Conservation (phyloP, 805 yeast species). For the Nematodospora valgi region DNA sequence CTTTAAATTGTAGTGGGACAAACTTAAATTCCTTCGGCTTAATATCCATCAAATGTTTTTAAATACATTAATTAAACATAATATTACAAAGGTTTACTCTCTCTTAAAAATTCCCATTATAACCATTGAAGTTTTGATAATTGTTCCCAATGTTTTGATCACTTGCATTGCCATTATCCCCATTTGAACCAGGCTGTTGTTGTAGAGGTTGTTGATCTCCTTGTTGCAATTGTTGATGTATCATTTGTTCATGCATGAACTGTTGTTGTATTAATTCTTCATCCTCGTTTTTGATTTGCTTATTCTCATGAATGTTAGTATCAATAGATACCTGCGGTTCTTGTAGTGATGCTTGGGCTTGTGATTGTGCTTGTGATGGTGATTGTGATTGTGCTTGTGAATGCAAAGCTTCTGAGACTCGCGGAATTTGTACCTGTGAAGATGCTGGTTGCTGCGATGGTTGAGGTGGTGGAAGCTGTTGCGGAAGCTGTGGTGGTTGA, state of each 20-base stretch:
- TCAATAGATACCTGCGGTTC: not conserved
- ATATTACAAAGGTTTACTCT: not conserved
- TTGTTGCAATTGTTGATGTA: conserved; percentile 3
- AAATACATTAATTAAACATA: not conserved
- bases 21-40: no score
- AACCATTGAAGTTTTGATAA: conserved; percentile 2
- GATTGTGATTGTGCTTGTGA: no score
- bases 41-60: no score
- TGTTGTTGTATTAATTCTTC: conserved; percentile 11
- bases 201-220: conserved; percentile 10
- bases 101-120: conserved; percentile 2
- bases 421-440: not conserved
- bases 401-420: no score
- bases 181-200: conserved; percentile 5
- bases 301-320: no score
- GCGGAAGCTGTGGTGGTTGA: conserved; percentile 5
- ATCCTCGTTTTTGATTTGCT: conserved; percentile 8
- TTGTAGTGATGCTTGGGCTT: no score
- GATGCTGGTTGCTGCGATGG: no score
- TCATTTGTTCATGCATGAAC: conserved; percentile 13
- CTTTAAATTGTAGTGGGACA: no score
- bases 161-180: conserved; percentile 1
- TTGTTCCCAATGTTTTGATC: not conserved
- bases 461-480: conserved; percentile 6
- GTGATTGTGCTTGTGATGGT: no score